Evolutionary conservation across 148 eudicot genomes (phyloP).

Genomic region (Mesembryanthemum crystallinum): DNA sequence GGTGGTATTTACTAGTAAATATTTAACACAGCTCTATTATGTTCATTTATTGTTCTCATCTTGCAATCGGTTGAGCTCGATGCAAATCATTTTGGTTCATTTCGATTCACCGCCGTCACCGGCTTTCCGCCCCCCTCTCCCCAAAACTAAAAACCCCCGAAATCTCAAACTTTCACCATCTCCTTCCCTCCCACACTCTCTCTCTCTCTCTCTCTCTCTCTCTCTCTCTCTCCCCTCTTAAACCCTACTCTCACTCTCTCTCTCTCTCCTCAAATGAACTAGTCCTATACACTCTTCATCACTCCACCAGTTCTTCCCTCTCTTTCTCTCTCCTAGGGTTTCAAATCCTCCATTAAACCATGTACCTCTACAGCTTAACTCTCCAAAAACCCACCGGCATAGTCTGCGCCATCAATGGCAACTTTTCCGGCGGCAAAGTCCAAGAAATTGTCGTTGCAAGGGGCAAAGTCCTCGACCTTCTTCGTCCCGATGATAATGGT

Average conservation of each 20-base stretch:
- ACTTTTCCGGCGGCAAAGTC: slow-evolving; percentile 75
- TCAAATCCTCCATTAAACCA: slow-evolving; percentile 19
- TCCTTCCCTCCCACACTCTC: too few relatives aligned
- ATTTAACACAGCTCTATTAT: too few relatives aligned
- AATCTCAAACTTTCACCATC: too few relatives aligned
- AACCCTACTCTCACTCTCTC: slow-evolving; percentile 20
- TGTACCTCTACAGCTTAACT: slow-evolving; percentile 92
- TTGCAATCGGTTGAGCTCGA: too few relatives aligned
- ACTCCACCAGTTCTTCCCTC: neutral
- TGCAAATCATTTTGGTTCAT: too few relatives aligned
- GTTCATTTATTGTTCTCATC: too few relatives aligned
- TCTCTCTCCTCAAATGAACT: neutral
- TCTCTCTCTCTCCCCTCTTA: neutral
- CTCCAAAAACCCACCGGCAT: slow-evolving; percentile 86
- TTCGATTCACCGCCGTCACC: too few relatives aligned
- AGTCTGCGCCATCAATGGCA: slow-evolving; percentile 73
- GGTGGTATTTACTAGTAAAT: too few relatives aligned
- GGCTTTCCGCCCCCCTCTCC: too few relatives aligned
- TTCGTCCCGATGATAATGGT: slow-evolving; percentile 91
- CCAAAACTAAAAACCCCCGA: too few relatives aligned
- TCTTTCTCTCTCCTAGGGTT: neutral
- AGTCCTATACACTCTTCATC: neutral
- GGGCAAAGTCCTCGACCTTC: slow-evolving; percentile 80
- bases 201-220: too few relatives aligned
- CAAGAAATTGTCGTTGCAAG: slow-evolving; percentile 85